Conservation (phyloP, 2,329 filamentous ascomycete genomes). For the Paecilomyces fulvus region DNA sequence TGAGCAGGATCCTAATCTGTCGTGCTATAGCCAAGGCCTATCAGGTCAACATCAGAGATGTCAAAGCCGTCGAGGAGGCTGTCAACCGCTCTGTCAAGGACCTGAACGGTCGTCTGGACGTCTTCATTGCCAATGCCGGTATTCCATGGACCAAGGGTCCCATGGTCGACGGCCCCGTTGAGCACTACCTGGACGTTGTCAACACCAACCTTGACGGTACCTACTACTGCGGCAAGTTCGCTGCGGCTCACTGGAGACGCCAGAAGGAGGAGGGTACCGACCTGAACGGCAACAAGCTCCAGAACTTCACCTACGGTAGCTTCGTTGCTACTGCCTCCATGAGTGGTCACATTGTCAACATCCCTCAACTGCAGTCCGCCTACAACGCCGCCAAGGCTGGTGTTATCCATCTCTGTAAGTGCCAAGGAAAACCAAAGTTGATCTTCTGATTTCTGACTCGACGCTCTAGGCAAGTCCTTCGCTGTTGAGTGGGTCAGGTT, state of each 20-base stretch:
- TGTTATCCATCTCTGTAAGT: constrained; percentile 40
- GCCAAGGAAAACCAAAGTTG: constrained; percentile 40
- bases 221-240: constrained; percentile 67
- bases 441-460: constrained; percentile 5
- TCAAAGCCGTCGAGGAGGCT: constrained; percentile 32
- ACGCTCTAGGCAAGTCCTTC: constrained; percentile 54
- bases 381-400: constrained; percentile 68
- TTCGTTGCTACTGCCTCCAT: constrained; percentile 75
- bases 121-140: constrained; percentile 73
- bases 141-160: constrained; percentile 64
- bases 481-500: constrained; percentile 72
- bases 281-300: constrained; percentile 52
- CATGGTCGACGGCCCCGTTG: constrained; percentile 56
- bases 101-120: constrained; percentile 65
- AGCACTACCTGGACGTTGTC: constrained; percentile 60
- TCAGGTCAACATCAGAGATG: constrained; percentile 39
- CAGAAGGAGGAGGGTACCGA: constrained; percentile 62
- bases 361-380: constrained; percentile 64
- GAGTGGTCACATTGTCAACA: constrained; percentile 68
- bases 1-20: not conserved
- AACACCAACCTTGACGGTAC: constrained; percentile 66
- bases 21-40: constrained; percentile 38
- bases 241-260: constrained; percentile 59
- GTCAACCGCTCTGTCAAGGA: constrained; percentile 44
- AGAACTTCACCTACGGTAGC: constrained; percentile 55